phyloP scores from a whole-genome alignment of 306 rosid species.

The Albizia julibrissin region DNA sequence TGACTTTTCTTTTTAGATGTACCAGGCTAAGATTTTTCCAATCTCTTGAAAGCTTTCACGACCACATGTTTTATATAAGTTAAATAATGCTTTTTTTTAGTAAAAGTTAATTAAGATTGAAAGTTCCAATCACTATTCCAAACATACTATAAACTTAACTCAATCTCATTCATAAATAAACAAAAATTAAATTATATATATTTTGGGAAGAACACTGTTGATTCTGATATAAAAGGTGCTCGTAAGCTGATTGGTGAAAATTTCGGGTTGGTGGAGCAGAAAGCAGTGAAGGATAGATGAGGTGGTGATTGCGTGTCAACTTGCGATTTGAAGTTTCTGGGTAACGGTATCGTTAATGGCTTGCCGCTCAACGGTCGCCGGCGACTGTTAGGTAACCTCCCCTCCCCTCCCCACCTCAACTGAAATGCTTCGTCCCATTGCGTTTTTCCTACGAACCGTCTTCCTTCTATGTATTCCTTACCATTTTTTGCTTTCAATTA shows the following conservation, averaged over 20 bases:
- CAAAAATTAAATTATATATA: neutral
- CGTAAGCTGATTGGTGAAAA: neutral
- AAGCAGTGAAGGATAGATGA: constrained; percentile 5
- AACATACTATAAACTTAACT: too few relatives aligned
- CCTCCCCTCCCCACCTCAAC: neutral
- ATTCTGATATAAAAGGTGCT: neutral
- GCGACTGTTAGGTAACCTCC: neutral
- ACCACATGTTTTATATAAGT: neutral
- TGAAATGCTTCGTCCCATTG: neutral
- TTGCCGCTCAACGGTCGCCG: constrained; percentile 18
- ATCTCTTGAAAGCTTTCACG: neutral
- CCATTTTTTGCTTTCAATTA: neutral
- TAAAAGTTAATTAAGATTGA: too few relatives aligned
- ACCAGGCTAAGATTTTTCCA: neutral
- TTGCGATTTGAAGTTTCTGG: constrained; percentile 32
- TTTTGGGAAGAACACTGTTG: neutral
- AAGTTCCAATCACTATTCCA: too few relatives aligned
- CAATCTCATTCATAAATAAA: neutral
- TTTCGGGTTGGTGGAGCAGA: neutral
- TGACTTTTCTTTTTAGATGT: neutral
- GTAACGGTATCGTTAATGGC: constrained; percentile 28
- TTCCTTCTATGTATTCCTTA: neutral
- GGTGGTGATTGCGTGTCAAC: constrained; percentile 43
- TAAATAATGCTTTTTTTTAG: too few relatives aligned
- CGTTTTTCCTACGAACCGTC: neutral